Base-by-base conservation (phyloP, 2,329 filamentous ascomycete species). In the Metarhizium robertsii region DNA sequence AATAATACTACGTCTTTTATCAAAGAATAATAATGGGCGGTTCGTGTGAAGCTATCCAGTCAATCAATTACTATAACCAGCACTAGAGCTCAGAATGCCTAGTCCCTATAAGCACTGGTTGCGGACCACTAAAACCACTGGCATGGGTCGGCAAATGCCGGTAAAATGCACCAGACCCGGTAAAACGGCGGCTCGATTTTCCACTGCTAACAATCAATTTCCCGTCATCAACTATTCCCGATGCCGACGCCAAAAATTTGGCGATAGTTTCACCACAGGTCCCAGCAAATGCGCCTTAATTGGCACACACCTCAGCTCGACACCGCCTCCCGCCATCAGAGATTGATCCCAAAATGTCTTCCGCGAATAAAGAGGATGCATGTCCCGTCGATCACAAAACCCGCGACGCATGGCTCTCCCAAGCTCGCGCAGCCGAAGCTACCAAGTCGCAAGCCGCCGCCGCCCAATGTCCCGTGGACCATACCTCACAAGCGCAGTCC, bases 331-430 rank as follows among this genome's bases (percentile, higher is more conserved):
- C 42, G 2, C n/a, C n/a, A 20, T 45, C 40, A 20, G 6, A 8
- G 6, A 45, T 10, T 7, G 6, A 45, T 14, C 8, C 42, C 10
- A 16, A 46, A 54, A 52, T 43, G 56, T 36, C 29, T 29, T 48
- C 51, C 34, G 20, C 65, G 43, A 50, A 64, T 54, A 59, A 58
- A 46, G 48, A 60, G 50, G 58, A 64, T 60, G 78, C 77, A 56
- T 97, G 94, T 66, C 94, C 94, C 5, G 90, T 97, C 65, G 92
- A 97, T 73, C 88, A 92, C 73, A 88, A 90, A 65, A 87, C 90
- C 53, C 87, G 94, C 64, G 87, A 91, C 65, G 84, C 87, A 64
- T 99, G 92, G 92, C 80, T 97, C 42, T 77, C 80, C 56, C 84
- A 90, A 66, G 84, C 86, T 45, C 75, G 73, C 59, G 71, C 82